A percentile compares a stretch with the other conserved stretches of the same genome.
These are phyloP conservation scores for Fusarium sororula DNA, from an alignment of 2,329 filamentous ascomycete genomes.

Conservation along the genomic window DNA sequence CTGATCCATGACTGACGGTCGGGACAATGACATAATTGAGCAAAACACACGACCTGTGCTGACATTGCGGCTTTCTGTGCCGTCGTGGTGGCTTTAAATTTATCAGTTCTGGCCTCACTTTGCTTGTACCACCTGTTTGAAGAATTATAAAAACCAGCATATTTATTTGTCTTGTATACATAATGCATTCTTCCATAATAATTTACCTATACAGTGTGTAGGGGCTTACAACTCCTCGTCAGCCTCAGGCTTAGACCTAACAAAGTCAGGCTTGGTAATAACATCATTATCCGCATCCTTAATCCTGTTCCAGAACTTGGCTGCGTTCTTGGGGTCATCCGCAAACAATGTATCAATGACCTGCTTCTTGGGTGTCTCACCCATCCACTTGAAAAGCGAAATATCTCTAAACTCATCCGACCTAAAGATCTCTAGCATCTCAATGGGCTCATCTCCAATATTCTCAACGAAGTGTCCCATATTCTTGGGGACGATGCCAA, in stretches of 20 bases:
- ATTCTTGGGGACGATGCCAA: conserved; percentile 79
- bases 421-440: conserved; percentile 80
- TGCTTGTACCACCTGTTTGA: rapidly evolving
- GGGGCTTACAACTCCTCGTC: not conserved
- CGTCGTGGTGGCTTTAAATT: rapidly evolving
- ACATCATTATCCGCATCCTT: conserved; percentile 69
- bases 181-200: not conserved
- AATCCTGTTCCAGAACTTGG: conserved; percentile 70
- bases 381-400: conserved; percentile 79
- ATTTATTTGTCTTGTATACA: not conserved
- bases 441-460: conserved; percentile 77
- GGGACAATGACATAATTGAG: rapidly evolving
- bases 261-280: conserved; percentile 51
- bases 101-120: rapidly evolving
- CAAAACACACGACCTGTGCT: rapidly evolving
- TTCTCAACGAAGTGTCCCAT: conserved; percentile 88
- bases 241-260: not conserved
- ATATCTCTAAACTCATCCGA: conserved; percentile 78
- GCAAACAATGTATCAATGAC: conserved; percentile 74
- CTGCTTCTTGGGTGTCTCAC: conserved; percentile 73
- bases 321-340: conserved; percentile 66
- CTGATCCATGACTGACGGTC: rapidly evolving
- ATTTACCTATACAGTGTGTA: rapidly evolving
- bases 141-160: rapidly evolving
- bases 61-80: rapidly evolving